These are phyloP conservation scores for Hamamelis virginiana DNA, from an alignment of 164 flowering plant genomes.

Conservation along the genomic window DNA sequence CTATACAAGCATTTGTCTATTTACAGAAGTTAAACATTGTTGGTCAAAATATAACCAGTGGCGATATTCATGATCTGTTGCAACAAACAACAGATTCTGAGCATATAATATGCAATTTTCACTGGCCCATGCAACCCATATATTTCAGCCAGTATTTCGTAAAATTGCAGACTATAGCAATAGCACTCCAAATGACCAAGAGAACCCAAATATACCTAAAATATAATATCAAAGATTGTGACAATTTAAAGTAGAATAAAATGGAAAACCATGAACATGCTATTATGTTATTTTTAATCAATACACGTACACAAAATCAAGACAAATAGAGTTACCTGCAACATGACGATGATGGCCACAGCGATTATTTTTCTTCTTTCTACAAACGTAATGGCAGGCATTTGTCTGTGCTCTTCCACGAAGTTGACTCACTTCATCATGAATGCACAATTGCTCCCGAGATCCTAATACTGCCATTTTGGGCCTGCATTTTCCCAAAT, in stretches of 20 bases:
- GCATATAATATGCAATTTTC: not conserved
- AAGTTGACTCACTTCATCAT: constrained; percentile 68
- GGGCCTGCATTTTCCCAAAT: constrained; percentile 60
- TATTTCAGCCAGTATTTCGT: not conserved
- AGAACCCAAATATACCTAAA: not conserved
- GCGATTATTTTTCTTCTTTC: constrained; percentile 40
- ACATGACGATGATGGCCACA: constrained; percentile 57
- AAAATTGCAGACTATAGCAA: not conserved
- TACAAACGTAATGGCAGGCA: constrained; percentile 75
- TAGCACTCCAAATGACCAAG: not conserved
- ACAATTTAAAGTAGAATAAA: not conserved
- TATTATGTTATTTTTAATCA: not conserved
- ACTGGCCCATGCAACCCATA: not conserved
- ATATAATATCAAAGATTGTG: not conserved
- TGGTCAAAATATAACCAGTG: not conserved
- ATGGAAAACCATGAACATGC: not conserved
- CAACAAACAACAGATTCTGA: not conserved
- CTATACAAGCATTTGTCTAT: not conserved
- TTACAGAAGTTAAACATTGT: not conserved
- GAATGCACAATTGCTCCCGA: constrained; percentile 94
- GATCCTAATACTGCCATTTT: constrained; percentile 94
- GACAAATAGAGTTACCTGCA: constrained; percentile 46
- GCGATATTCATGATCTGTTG: not conserved
- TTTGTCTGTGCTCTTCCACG: constrained; percentile 83
- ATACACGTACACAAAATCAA: not conserved